Evolutionary conservation across 768 basidiomycete genomes (phyloP).

Genomic region (Psilocybe azurescens): DNA sequence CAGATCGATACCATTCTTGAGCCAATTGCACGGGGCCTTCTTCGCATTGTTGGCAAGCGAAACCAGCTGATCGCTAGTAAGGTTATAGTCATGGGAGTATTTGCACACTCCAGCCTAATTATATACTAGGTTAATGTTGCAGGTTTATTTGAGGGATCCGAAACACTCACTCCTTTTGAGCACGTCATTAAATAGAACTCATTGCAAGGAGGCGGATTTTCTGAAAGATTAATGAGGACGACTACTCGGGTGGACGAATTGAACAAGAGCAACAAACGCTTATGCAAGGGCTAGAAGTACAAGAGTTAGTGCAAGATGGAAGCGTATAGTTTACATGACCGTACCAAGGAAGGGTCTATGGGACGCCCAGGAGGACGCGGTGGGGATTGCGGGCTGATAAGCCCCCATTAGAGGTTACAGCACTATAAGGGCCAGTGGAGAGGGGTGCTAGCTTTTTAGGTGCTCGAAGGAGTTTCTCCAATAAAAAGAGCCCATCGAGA

Average conservation of each 20-base stretch:
- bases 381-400: conserved; percentile 72
- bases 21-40: conserved; percentile 86
- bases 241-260: not conserved
- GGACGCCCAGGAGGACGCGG: conserved; percentile 46
- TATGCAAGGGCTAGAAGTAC: conserved; percentile 67
- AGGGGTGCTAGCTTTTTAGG: conserved; percentile 52
- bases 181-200: conserved; percentile 85
- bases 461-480: conserved; percentile 39
- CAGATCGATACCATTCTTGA: conserved; percentile 67
- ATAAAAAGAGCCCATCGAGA: conserved; percentile 55
- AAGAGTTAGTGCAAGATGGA: conserved; percentile 13
- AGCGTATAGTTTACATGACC: conserved; percentile 22
- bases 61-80: conserved; percentile 74
- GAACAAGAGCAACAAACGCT: conserved; percentile 55
- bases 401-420: conserved; percentile 57
- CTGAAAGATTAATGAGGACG: conserved; percentile 40
- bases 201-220: conserved; percentile 85
- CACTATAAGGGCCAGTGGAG: conserved; percentile 47
- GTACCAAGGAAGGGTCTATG: conserved; percentile 71
- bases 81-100: conserved; percentile 81
- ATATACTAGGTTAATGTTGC: conserved; percentile 9
- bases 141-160: not conserved
- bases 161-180: conserved; percentile 68
- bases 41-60: conserved; percentile 79
- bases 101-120: conserved; percentile 68